Evolutionary conservation across 169 alveolate species (phyloP).

Genomic region (Plasmodium gonderi): DNA sequence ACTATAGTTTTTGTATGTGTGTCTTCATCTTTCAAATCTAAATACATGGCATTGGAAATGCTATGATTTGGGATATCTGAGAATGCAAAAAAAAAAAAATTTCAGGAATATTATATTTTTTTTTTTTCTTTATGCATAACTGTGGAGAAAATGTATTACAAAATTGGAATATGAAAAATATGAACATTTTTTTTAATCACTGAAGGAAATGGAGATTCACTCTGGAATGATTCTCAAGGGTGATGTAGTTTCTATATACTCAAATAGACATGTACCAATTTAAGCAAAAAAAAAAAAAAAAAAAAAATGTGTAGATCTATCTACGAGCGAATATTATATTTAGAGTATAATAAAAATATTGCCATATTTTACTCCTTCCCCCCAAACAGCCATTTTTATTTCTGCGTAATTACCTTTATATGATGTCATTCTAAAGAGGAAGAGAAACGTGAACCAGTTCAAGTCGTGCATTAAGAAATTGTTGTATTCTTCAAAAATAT

Average conservation of each 20-base stretch:
- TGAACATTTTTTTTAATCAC: no score
- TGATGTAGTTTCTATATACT: no score
- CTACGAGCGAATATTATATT: no score
- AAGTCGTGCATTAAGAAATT: constrained; percentile 58
- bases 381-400: not conserved
- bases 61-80: constrained; percentile 20
- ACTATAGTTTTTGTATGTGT: not conserved
- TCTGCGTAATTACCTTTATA: constrained; percentile 13
- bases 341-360: no score
- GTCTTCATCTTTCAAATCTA: constrained; percentile 9
- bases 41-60: constrained; percentile 52
- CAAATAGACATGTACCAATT: no score
- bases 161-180: not conserved
- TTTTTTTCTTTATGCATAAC: not conserved
- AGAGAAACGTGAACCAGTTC: constrained; percentile 53
- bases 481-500: constrained; percentile 37
- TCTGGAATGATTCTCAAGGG: no score
- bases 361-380: not conserved
- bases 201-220: no score
- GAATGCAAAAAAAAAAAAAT: not conserved
- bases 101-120: not conserved
- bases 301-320: no score
- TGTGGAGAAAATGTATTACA: not conserved
- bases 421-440: constrained; percentile 39
- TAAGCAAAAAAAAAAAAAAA: no score